Evolutionary conservation across 1,284 basidiomycete genomes (phyloP).

Genomic region (Irpex sp.): DNA sequence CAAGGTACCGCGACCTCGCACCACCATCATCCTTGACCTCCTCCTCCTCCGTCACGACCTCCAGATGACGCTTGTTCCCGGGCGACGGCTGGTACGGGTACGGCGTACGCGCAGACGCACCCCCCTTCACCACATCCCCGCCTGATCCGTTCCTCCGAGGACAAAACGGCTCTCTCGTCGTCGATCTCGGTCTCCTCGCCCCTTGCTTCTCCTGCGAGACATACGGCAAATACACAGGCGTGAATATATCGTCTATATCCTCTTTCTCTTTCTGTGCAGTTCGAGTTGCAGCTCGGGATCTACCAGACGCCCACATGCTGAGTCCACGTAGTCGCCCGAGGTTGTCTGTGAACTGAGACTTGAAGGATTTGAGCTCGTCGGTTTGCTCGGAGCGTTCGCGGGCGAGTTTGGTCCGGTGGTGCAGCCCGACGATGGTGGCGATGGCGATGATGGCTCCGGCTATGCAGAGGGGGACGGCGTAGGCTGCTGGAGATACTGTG

Average conservation of each 20-base stretch:
- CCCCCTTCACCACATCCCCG: constrained; percentile 17
- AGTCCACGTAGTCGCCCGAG: constrained; percentile 10
- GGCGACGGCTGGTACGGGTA: not conserved
- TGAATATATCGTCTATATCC: constrained; percentile 8
- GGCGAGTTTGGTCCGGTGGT: constrained; percentile 25
- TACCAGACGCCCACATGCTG: constrained; percentile 1
- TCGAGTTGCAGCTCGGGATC: not conserved
- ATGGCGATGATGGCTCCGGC: constrained; percentile 37
- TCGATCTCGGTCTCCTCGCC: constrained; percentile 10
- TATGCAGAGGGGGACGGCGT: constrained; percentile 42
- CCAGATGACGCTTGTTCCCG: not conserved
- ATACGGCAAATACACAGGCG: constrained; percentile 9
- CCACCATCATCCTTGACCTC: constrained; percentile 15
- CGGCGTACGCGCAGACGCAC: constrained; percentile 7
- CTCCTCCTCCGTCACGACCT: not conserved
- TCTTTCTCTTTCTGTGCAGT: not conserved
- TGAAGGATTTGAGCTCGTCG: constrained; percentile 11
- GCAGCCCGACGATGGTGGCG: constrained; percentile 28
- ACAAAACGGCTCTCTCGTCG: constrained; percentile 20
- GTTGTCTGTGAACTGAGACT: constrained; percentile 11
- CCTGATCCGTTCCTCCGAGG: constrained; percentile 7
- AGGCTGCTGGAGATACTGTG: constrained; percentile 35
- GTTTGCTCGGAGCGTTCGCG: constrained; percentile 21
- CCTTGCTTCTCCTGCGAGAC: constrained; percentile 3
- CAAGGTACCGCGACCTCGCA: constrained; percentile 20